These are phyloP conservation scores for Auricularia heimuer DNA, from an alignment of 768 basidiomycete species.

Conservation along the genomic window DNA sequence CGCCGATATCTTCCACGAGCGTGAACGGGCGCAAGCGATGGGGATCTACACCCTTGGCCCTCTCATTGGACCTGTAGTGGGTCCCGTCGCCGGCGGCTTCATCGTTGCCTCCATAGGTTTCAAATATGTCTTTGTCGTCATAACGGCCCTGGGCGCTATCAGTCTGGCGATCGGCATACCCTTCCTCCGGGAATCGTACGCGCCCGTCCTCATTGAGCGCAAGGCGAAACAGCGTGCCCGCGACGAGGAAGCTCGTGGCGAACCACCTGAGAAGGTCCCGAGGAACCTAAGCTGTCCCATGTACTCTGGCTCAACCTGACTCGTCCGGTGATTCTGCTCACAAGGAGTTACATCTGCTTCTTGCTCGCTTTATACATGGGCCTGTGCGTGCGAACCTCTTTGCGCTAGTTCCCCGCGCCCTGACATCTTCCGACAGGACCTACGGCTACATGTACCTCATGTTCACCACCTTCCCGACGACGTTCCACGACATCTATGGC, in stretches of 20 bases:
- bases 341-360: conserved; percentile 13
- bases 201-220: conserved; percentile 12
- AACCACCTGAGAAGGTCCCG: conserved; percentile 1
- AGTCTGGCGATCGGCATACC: conserved; percentile 9
- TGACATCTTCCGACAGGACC: not conserved
- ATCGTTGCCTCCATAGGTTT: conserved; percentile 9
- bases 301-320: conserved; percentile 11
- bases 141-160: conserved; percentile 12
- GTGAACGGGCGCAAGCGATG: conserved; percentile 13
- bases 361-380: conserved; percentile 12
- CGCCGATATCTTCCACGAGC: conserved; percentile 10
- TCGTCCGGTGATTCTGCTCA: conserved; percentile 12
- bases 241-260: conserved; percentile 5
- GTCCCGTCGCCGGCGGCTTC: conserved; percentile 11
- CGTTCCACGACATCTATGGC: conserved; percentile 26
- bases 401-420: no score
- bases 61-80: conserved; percentile 12
- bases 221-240: conserved; percentile 9
- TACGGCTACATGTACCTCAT: conserved; percentile 17
- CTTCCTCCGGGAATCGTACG: conserved; percentile 18
- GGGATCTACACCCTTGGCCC: conserved; percentile 14
- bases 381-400: not conserved
- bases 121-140: conserved; percentile 12
- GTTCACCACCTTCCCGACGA: conserved; percentile 27
- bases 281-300: conserved; percentile 7